Base-by-base conservation (phyloP, 768 basidiomycete genomes). In the Mycena amicta region DNA sequence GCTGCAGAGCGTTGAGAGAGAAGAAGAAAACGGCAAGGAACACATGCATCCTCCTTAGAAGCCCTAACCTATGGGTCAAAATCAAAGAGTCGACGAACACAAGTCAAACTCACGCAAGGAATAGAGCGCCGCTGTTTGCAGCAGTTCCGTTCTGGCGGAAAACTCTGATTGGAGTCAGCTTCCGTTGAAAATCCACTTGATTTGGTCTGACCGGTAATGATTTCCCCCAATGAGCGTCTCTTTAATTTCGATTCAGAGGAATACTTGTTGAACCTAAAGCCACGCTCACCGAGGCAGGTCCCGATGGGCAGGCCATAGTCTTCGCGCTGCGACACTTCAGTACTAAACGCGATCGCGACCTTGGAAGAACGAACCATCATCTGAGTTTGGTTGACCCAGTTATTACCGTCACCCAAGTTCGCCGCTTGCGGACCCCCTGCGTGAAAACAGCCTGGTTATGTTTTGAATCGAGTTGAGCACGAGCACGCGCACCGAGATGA, bases 141-240 rank as follows among this genome's bases (percentile, higher is more conserved):
- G 8, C 6, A 4, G 73, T 50, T 2, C 82, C 81, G 45, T 81
- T 80, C 66, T 83, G 82, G 41, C 71, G 73, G 64, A 65, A 81
- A 2, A 78, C 70, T 20, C 78, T 77, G 61, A 13, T 22, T 43
- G 11, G 20, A 22, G 22, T 2, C 26, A 30, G 23, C 25, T 55
- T 18, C n/a, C n/a, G n/a, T n/a, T n/a, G n/a, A n/a, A n/a, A n/a
- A n/a, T n/a, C n/a, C n/a, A n/a, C n/a, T n/a, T n/a, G n/a, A n/a
- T n/a, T n/a, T n/a, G n/a, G n/a, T n/a, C n/a, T n/a, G n/a, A n/a
- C 78, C 82, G 72, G 61, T 83, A 76, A 62, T 83, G 82, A 62
- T 82, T 78, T 0, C 81, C 82, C 1, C 81, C 81, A 3, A 75
- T 59, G 39, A 78, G 62, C 31, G 69, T 74, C 67, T 82, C 81